Base-by-base conservation (phyloP, 306 rosid genomes). In the Ziziphus jujuba region DNA sequence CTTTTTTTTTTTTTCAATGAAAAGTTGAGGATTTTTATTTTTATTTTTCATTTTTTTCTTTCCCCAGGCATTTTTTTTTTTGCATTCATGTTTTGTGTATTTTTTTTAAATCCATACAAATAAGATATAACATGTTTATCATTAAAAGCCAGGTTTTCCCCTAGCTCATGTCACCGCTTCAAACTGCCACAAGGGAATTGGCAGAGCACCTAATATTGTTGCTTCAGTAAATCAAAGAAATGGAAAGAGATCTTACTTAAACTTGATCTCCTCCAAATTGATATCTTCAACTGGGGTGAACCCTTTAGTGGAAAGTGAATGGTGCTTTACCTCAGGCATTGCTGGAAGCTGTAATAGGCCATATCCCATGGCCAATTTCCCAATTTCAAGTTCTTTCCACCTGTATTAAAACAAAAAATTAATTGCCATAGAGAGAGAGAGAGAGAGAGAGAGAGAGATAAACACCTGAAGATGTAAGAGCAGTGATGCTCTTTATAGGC, bases 341-440 rank as follows among this genome's bases (percentile, higher is more conserved):
- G 84, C 76, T 56, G 99, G 99, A 74, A 90, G 96, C 84, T 82
- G 91, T 80, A 93, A 78, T 36, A 93, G 71, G 63, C 99, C 99
- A 55, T 56, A 83, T 72, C 97, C 99, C 84, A 75, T 90, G 73
- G 89, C 97, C 84, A 87, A 77, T 74, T 88, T 93, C 69, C 96
- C 97, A 25, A 88, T 66, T 84, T 93, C 99, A 71, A 93, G 99
- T 70, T 93, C 97, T 80, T 88, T 93, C 97, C 91, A 93, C 73
- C 96, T 88, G 63, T 25, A 61, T 28, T 56, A 45, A 61, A 73
- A 73, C 65, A 55, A 63, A 67, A 38, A 52, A 21, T 56, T 17
- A 13, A n/a, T n/a, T 24, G 54, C 61, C 38, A 52, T 66, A 77
- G 59, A 65, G 54, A 63, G 56, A 56, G 57, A 21, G 66, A 56